A percentile compares a stretch with the other conserved stretches of the same genome.
These are phyloP conservation scores for Porcisia deanei DNA, from an alignment of 208 protist genomes.

Conservation along the genomic window DNA sequence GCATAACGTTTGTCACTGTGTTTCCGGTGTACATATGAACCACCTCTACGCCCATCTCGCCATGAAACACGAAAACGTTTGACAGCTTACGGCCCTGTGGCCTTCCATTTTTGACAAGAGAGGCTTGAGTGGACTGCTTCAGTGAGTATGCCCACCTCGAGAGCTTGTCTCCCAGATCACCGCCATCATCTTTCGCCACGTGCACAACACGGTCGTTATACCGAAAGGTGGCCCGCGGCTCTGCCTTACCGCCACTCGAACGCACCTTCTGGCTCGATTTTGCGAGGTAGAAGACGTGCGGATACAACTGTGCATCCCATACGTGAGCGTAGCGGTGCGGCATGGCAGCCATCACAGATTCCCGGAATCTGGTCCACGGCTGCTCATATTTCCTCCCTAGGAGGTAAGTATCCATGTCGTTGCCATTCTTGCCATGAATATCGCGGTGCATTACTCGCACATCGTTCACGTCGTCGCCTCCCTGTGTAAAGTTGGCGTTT, in stretches of 20 bases:
- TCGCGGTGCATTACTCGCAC: background rate
- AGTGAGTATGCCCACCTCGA: constrained; percentile 2
- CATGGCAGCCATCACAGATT: constrained; percentile 75
- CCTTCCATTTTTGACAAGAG: constrained; percentile 7
- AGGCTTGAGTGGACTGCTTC: constrained; percentile 1
- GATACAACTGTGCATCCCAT: constrained; percentile 74
- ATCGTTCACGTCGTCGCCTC: constrained; percentile 1
- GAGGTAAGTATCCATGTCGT: background rate
- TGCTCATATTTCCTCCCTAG: constrained; percentile 43
- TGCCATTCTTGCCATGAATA: background rate
- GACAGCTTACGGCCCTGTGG: constrained; percentile 19
- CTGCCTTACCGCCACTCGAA: constrained; percentile 16
- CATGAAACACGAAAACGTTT: constrained; percentile 90
- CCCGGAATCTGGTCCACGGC: constrained; percentile 78
- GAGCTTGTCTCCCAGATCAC: constrained; percentile 64
- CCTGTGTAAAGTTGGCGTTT: constrained; percentile 4
- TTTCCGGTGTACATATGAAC: constrained; percentile 89
- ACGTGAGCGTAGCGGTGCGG: constrained; percentile 84
- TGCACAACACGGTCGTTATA: constrained; percentile 68
- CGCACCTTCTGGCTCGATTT: constrained; percentile 38
- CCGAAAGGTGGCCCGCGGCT: constrained; percentile 46
- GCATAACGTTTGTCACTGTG: constrained; percentile 61
- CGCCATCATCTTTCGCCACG: constrained; percentile 75
- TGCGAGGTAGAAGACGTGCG: constrained; percentile 69
- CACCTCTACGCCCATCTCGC: constrained; percentile 75